phyloP scores from a whole-genome alignment of 306 rosid species.

The Quercus cerris region DNA sequence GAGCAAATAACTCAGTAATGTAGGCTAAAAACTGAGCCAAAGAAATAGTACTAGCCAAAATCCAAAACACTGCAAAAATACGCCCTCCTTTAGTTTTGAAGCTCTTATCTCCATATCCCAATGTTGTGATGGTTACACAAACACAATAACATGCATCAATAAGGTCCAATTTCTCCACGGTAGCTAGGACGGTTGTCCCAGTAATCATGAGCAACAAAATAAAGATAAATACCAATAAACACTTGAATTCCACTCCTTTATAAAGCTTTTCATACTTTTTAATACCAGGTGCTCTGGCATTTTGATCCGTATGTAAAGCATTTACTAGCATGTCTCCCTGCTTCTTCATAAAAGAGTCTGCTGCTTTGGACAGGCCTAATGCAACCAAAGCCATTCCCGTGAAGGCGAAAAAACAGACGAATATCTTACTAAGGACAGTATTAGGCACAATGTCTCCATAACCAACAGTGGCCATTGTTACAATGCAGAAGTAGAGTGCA shows the following conservation, averaged over 20 bases:
- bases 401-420: conserved; percentile 52
- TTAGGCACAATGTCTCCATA: conserved; percentile 52
- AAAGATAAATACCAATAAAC: conserved; percentile 25
- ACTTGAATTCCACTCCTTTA: conserved; percentile 33
- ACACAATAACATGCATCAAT: conserved; percentile 57
- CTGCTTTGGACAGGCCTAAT: conserved; percentile 35
- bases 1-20: conserved; percentile 68
- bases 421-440: conserved; percentile 29
- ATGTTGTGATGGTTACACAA: conserved; percentile 46
- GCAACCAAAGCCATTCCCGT: conserved; percentile 43
- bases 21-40: conserved; percentile 81
- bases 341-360: conserved; percentile 46
- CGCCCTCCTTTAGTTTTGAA: conserved; percentile 78
- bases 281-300: not conserved
- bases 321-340: conserved; percentile 37
- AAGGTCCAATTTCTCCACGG: conserved; percentile 31
- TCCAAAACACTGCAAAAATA: conserved; percentile 79
- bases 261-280: conserved; percentile 43
- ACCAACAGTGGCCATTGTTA: conserved; percentile 60
- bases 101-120: conserved; percentile 78
- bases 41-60: conserved; percentile 60
- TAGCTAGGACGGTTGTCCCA: conserved; percentile 35
- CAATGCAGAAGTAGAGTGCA: conserved; percentile 45
- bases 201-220: conserved; percentile 30
- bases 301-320: conserved; percentile 19